Evolutionary conservation across 2,329 filamentous ascomycete genomes (phyloP).

Genomic region (Aspergillus phoenicis): DNA sequence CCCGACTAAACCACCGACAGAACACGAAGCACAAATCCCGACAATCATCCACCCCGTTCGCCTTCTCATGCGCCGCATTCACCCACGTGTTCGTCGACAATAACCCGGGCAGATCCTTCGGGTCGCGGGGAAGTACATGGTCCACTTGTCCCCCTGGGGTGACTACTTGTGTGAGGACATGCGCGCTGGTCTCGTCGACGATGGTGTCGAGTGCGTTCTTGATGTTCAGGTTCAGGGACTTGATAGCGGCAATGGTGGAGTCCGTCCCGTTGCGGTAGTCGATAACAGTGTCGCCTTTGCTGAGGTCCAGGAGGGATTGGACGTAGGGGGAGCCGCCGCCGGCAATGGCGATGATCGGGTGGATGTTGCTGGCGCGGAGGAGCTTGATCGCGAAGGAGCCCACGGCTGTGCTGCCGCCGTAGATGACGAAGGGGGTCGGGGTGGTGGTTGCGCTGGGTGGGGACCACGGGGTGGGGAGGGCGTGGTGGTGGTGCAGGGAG

Average conservation of each 20-base stretch:
- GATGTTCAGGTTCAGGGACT: slow-evolving; percentile 6
- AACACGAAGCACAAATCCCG: slow-evolving; percentile 45
- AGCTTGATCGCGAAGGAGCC: slow-evolving; percentile 63
- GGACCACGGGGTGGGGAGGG: slow-evolving; percentile 54
- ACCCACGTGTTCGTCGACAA: slow-evolving; percentile 11
- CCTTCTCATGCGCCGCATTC: slow-evolving; percentile 9
- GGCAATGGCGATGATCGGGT: slow-evolving; percentile 64
- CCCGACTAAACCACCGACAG: slow-evolving; percentile 49
- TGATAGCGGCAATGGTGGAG: slow-evolving; percentile 52
- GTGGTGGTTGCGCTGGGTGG: slow-evolving; percentile 33
- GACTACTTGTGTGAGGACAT: slow-evolving; percentile 2
- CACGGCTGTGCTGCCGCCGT: slow-evolving; percentile 57
- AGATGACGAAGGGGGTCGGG: slow-evolving; percentile 48
- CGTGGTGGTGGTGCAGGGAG: slow-evolving; percentile 52
- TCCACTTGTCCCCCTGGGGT: slow-evolving; percentile 18
- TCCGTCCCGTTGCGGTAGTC: slow-evolving; percentile 64
- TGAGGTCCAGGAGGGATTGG: slow-evolving; percentile 53
- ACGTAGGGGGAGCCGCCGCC: slow-evolving; percentile 57
- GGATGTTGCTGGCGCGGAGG: slow-evolving; percentile 57
- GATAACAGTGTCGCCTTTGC: slow-evolving; percentile 60
- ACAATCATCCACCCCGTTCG: slow-evolving; percentile 9
- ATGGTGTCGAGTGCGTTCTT: slow-evolving; percentile 18
- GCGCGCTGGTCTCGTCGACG: not conserved
- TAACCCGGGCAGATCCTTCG: slow-evolving; percentile 11
- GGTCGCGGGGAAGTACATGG: slow-evolving; percentile 8